These are phyloP conservation scores for Dactylonectria estremocensis DNA, from an alignment of 2,329 filamentous ascomycete species.

Conservation along the genomic window DNA sequence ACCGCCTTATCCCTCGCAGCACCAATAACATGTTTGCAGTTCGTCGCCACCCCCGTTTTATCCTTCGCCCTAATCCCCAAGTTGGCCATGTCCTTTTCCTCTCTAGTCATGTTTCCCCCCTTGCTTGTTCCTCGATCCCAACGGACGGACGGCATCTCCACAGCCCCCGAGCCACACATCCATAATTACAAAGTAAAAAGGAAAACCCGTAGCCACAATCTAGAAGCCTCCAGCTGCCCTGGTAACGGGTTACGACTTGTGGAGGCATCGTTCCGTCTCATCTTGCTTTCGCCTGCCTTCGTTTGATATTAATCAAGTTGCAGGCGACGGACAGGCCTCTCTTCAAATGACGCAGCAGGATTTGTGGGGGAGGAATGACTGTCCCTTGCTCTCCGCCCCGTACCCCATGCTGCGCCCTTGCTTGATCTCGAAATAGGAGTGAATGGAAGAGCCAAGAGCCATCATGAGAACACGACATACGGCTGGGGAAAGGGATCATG, in stretches of 20 bases:
- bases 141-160: background rate
- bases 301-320: background rate
- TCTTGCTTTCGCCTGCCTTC: slow-evolving; percentile 5
- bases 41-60: background rate
- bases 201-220: background rate
- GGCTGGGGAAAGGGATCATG: slow-evolving; percentile 6
- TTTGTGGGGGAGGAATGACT: slow-evolving; percentile 1
- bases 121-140: background rate
- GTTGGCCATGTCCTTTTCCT: slow-evolving; percentile 1
- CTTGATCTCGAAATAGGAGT: background rate
- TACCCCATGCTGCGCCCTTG: background rate
- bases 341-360: background rate
- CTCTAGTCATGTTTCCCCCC: slow-evolving; percentile 12
- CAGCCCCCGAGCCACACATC: background rate
- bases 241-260: slow-evolving; percentile 15
- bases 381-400: background rate
- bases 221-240: slow-evolving; percentile 9
- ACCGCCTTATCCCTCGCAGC: background rate
- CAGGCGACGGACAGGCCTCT: background rate
- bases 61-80: slow-evolving; percentile 1
- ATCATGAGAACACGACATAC: background rate
- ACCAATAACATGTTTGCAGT: background rate
- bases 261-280: background rate
- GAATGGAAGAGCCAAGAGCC: background rate
- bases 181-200: background rate